phyloP scores from a whole-genome alignment of 345 rosid species.

The Pistacia vera region DNA sequence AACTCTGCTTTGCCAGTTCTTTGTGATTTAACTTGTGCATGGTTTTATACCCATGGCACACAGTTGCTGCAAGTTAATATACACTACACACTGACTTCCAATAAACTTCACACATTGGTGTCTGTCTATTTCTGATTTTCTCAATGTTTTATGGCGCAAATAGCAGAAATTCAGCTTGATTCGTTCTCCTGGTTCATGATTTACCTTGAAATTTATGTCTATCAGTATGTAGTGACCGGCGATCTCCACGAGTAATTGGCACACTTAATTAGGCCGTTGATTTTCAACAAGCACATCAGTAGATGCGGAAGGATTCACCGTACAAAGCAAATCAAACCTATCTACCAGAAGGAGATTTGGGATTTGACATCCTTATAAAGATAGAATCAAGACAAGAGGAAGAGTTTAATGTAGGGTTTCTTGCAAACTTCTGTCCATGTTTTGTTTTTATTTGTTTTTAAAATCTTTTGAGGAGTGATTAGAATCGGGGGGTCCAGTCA shows the following conservation, averaged over 20 bases:
- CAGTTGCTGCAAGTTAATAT: too few species aligned
- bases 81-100: too few species aligned
- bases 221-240: too few species aligned
- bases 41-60: background rate
- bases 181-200: too few species aligned
- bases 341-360: background rate
- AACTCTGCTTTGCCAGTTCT: background rate
- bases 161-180: too few species aligned
- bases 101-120: too few species aligned
- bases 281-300: too few species aligned
- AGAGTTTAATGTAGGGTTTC: background rate
- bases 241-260: too few species aligned
- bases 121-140: too few species aligned
- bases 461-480: background rate
- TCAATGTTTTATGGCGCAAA: too few species aligned
- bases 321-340: conserved; percentile 1
- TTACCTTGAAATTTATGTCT: too few species aligned
- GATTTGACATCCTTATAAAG: background rate
- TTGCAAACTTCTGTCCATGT: background rate
- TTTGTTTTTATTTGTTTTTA: background rate
- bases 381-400: background rate
- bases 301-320: background rate
- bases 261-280: too few species aligned
- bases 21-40: background rate
- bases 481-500: background rate